Conservation (phyloP, 2,329 filamentous ascomycete genomes). For the Sporothrix schenckii region DNA sequence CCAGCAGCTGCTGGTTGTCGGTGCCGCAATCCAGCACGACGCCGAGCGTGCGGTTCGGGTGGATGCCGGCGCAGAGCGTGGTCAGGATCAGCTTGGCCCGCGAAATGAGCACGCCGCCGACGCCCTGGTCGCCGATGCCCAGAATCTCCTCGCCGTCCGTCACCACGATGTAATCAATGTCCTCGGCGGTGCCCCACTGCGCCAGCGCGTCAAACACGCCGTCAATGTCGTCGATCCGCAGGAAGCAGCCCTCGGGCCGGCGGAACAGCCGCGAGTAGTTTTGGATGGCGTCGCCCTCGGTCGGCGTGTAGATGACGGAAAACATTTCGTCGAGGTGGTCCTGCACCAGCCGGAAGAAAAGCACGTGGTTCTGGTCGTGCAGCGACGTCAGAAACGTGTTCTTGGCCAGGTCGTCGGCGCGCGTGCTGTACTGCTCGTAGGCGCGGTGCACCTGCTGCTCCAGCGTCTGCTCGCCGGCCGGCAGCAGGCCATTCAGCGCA, state of each 20-base stretch:
- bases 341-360: constrained; percentile 78
- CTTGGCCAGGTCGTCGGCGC: constrained; percentile 69
- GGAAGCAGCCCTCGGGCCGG: constrained; percentile 76
- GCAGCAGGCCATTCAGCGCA: constrained; percentile 72
- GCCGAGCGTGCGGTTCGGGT: constrained; percentile 75
- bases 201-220: constrained; percentile 67
- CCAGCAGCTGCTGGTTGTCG: constrained; percentile 72
- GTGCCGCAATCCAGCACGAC: constrained; percentile 87
- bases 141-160: constrained; percentile 69
- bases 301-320: constrained; percentile 86
- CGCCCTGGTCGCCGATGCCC: constrained; percentile 86
- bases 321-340: constrained; percentile 87
- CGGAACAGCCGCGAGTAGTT: constrained; percentile 80
- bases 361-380: constrained; percentile 81
- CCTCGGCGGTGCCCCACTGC: constrained; percentile 69
- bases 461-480: constrained; percentile 70
- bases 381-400: constrained; percentile 86
- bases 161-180: constrained; percentile 83
- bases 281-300: constrained; percentile 84
- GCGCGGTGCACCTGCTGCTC: constrained; percentile 76
- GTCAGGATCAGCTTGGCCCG: constrained; percentile 81
- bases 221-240: constrained; percentile 71
- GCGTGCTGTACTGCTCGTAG: constrained; percentile 74
- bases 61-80: constrained; percentile 83
- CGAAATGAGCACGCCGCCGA: constrained; percentile 81